Conservation (phyloP, 768 basidiomycete genomes). For the Pisolithus orientalis region DNA sequence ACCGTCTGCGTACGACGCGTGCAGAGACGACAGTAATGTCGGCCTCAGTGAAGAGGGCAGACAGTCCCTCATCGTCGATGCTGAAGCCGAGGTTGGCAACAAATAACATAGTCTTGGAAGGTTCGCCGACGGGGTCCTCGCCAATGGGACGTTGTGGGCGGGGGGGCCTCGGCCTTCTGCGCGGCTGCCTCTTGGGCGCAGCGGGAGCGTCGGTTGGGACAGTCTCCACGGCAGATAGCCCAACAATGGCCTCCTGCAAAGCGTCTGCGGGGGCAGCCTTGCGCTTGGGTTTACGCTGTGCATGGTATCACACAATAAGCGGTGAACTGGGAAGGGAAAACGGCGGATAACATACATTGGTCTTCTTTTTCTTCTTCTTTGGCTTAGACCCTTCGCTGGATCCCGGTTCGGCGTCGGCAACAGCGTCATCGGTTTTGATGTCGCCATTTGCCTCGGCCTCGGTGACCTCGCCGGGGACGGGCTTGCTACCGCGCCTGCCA, state of each 20-base stretch:
- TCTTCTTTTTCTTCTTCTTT: conserved; percentile 79
- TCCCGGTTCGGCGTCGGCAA: conserved; percentile 38
- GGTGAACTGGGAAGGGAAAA: neutral
- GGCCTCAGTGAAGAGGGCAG: conserved; percentile 79
- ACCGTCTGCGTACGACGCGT: conserved; percentile 82
- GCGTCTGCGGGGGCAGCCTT: conserved; percentile 31
- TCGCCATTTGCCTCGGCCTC: conserved; percentile 88
- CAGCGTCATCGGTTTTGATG: conserved; percentile 47
- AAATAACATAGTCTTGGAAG: conserved; percentile 85
- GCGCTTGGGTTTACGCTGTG: conserved; percentile 51
- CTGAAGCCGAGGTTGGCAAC: conserved; percentile 97
- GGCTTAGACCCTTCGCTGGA: conserved; percentile 57
- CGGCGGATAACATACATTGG: conserved; percentile 32
- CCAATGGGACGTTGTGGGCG: conserved; percentile 66
- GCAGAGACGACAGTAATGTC: conserved; percentile 80
- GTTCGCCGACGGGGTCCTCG: conserved; percentile 82
- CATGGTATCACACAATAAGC: conserved; percentile 11
- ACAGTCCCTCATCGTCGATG: conserved; percentile 79
- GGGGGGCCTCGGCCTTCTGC: conserved; percentile 53
- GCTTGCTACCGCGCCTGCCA: conserved; percentile 80
- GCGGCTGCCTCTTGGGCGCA: conserved; percentile 39
- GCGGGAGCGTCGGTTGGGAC: conserved; percentile 30
- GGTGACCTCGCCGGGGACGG: conserved; percentile 83
- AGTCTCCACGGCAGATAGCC: conserved; percentile 31
- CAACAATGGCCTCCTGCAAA: conserved; percentile 23